Conservation (phyloP, 1,284 basidiomycete species). For the Anthracocystis panici-leucophaei region DNA sequence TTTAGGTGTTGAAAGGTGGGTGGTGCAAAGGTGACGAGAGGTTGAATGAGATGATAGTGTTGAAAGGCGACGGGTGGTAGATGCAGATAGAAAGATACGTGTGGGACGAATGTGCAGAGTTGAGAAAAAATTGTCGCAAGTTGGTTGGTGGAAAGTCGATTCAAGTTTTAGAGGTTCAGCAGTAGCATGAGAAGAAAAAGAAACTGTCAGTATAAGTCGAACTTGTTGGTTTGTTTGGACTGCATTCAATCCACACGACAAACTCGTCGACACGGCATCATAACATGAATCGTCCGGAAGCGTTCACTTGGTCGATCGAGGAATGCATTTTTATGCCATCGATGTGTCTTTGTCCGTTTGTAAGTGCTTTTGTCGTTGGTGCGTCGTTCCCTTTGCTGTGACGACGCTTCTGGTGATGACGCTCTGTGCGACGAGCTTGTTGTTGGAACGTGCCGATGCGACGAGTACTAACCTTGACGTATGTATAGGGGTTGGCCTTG, state of each 20-base stretch:
- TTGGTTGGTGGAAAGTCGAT: too few species aligned
- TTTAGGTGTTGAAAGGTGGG: slow-evolving; percentile 19
- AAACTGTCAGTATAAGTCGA: slow-evolving; percentile 24
- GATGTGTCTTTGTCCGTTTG: too few species aligned
- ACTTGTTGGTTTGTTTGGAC: not conserved
- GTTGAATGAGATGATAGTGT: slow-evolving; percentile 1
- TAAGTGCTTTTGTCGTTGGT: too few species aligned
- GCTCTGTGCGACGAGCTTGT: slow-evolving; percentile 11
- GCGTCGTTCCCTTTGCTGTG: too few species aligned
- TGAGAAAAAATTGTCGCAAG: not conserved
- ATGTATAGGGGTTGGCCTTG: slow-evolving; percentile 52
- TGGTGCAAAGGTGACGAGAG: slow-evolving; percentile 1
- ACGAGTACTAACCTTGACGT: slow-evolving; percentile 55
- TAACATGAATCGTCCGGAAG: not conserved
- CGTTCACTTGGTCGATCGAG: not conserved
- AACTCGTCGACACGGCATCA: slow-evolving; percentile 11
- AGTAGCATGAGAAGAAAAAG: slow-evolving; percentile 2
- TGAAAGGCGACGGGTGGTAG: slow-evolving; percentile 3
- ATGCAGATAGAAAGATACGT: not conserved
- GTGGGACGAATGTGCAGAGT: not conserved
- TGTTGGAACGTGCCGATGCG: slow-evolving; percentile 1
- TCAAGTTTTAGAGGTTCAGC: not conserved
- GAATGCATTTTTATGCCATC: too few species aligned
- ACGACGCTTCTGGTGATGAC: slow-evolving; percentile 1
- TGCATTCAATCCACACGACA: not conserved